phyloP scores from a whole-genome alignment of 805 yeast genomes.

The Myxozyma neotropica region DNA sequence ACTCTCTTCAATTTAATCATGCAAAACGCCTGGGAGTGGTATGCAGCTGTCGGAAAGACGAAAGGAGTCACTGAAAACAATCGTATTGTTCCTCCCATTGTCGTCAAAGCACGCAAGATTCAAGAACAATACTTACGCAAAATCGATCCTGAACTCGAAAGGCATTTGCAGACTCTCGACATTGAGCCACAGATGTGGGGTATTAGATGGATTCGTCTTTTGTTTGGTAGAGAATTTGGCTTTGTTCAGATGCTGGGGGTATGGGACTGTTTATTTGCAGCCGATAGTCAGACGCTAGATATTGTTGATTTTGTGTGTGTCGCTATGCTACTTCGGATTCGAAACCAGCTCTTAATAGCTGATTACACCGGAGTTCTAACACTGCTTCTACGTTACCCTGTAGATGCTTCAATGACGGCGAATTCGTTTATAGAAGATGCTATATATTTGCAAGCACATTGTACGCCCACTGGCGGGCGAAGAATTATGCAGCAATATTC shows the following conservation, averaged over 20 bases:
- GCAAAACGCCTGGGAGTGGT: slow-evolving; percentile 41
- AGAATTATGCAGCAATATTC: slow-evolving; percentile 28
- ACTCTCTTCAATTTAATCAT: slow-evolving; percentile 40
- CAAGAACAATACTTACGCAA: slow-evolving; percentile 39
- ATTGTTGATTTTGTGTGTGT: slow-evolving; percentile 44
- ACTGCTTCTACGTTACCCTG: slow-evolving; percentile 30
- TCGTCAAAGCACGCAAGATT: slow-evolving; percentile 39
- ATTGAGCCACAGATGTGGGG: slow-evolving; percentile 47
- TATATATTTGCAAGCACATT: slow-evolving; percentile 27
- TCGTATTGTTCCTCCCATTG: slow-evolving; percentile 38
- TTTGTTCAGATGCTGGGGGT: slow-evolving; percentile 37
- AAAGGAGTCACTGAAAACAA: slow-evolving; percentile 24
- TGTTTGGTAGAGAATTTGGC: slow-evolving; percentile 44
- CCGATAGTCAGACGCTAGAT: slow-evolving; percentile 37
- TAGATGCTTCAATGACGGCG: slow-evolving; percentile 24
- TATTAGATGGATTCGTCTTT: slow-evolving; percentile 43
- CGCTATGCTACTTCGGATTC: slow-evolving; percentile 42
- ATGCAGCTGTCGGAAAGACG: slow-evolving; percentile 32
- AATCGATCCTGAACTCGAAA: slow-evolving; percentile 40
- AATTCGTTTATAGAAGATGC: slow-evolving; percentile 32
- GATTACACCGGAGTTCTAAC: slow-evolving; percentile 32
- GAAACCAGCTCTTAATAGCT: slow-evolving; percentile 25
- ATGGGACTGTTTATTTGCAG: slow-evolving; percentile 46
- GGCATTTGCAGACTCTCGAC: slow-evolving; percentile 33
- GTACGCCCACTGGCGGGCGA: slow-evolving; percentile 24